A percentile compares a stretch with the other conserved stretches of the same genome.
Evolutionary conservation across 345 rosid species (phyloP).

Genomic region (Eutrema japonicum): DNA sequence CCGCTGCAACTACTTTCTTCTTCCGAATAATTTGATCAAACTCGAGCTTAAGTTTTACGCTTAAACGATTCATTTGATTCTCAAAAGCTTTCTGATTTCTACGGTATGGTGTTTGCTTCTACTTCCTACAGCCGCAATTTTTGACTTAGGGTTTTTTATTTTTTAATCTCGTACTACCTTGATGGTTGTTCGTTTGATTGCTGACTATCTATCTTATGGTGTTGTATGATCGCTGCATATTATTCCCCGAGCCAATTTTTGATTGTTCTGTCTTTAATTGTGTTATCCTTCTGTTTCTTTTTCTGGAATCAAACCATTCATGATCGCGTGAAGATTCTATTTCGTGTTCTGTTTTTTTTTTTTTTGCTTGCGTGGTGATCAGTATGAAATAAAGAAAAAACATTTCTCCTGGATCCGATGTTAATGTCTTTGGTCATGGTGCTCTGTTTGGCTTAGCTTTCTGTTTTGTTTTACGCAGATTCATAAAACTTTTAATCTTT

Average conservation of each 20-base stretch:
- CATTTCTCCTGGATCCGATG: not conserved
- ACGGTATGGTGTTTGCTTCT: conserved; percentile 35
- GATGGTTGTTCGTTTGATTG: conserved; percentile 12
- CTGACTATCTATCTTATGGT: conserved; percentile 2
- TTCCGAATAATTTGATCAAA: conserved; percentile 7
- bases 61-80: not conserved
- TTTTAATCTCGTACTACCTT: not conserved
- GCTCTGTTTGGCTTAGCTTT: conserved; percentile 15
- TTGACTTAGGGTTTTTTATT: conserved; percentile 17
- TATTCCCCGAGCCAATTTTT: not conserved
- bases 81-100: conserved; percentile 14
- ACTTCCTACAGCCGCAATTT: conserved; percentile 29
- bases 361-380: not conserved
- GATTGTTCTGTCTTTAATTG: not conserved
- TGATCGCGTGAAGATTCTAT: conserved; percentile 9
- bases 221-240: conserved; percentile 11
- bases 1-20: not conserved
- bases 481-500: not conserved
- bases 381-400: not conserved
- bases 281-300: not conserved
- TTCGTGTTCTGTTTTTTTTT: not conserved
- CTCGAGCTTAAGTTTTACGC: conserved; percentile 7
- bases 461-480: conserved; percentile 4
- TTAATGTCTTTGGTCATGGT: conserved; percentile 17
- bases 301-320: not conserved